Evolutionary conservation across 164 flowering plant genomes (phyloP), one percentile per base, ranked within the genome.

Genomic region (Aristolochia fimbriata): DNA sequence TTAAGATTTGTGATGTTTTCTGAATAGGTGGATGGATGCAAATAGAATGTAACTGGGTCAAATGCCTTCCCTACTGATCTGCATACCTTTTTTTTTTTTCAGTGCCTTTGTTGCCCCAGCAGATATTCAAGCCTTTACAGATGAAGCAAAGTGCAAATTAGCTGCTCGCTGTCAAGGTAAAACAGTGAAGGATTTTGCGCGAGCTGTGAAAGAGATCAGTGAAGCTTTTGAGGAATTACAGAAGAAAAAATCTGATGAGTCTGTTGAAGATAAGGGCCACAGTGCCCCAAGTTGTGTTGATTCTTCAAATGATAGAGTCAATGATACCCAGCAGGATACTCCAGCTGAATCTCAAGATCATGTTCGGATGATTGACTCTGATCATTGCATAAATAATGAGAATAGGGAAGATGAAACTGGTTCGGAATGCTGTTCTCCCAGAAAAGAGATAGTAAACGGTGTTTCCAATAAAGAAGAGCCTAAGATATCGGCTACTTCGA

Each of bases 31-130:
- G 43, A 37, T 7, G 43, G 43, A 10, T 3, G 8, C 11, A 37
- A 37, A 10, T 37, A 7, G 10, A 37, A 10, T 10, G 43, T 17
- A n/a, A 49, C 6, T 16, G 52, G 52, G 22, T 49, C 52, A 17
- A 17, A 49, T 49, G 52, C 19, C 52, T 17, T 15, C 21, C 6
- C 20, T 17, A 21, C 15, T 49, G 4, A 23, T 10, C 12, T 3
- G 15, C 13, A 31, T 27, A 22, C 22, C 24, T 21, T 58, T n/a
- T 9, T 56, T 57, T 33, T 46, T 69, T 15, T 61, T 58, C 86
- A 93, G 97, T 73, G 97, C 91, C 49, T 90, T 88, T 83, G 91
- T 93, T 73, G 85, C 93, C 57, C 95, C 96, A 14, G 80, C 68
- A n/a, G 99, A 93, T 80, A 83, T 90, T 67, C 96, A 88, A 67